phyloP scores from a whole-genome alignment of 2,329 filamentous ascomycete species.

The Bipolaris bicolor region DNA sequence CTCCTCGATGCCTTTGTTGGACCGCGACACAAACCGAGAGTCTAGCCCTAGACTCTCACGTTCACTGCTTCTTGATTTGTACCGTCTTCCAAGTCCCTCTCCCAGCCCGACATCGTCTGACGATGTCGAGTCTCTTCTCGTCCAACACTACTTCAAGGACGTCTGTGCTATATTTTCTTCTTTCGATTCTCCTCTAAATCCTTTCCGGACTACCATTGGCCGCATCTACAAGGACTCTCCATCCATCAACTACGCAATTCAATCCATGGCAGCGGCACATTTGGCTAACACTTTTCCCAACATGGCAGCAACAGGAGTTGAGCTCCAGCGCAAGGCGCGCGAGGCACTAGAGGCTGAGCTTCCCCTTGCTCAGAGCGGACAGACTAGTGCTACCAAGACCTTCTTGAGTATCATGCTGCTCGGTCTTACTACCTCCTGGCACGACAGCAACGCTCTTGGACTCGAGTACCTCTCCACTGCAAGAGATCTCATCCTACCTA shows the following conservation, averaged over 20 bases:
- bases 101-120: constrained; percentile 43
- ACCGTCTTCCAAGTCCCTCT: constrained; percentile 45
- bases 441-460: constrained; percentile 62
- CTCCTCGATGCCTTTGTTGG: constrained; percentile 18
- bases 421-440: constrained; percentile 66
- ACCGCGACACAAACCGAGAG: constrained; percentile 26
- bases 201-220: constrained; percentile 64
- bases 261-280: constrained; percentile 69
- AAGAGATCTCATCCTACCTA: constrained; percentile 52
- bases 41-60: constrained; percentile 42
- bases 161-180: constrained; percentile 68
- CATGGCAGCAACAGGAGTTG: constrained; percentile 58
- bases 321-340: constrained; percentile 60
- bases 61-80: constrained; percentile 50
- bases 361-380: constrained; percentile 51
- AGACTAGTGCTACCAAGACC: constrained; percentile 56
- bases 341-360: constrained; percentile 59
- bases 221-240: constrained; percentile 64
- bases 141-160: constrained; percentile 69
- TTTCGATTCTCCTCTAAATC: constrained; percentile 67
- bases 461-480: constrained; percentile 59
- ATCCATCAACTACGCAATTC: constrained; percentile 65
- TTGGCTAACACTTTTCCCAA: constrained; percentile 63
- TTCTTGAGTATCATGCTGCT: constrained; percentile 65
- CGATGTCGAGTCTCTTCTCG: constrained; percentile 61